Base-by-base conservation (phyloP, 2,329 filamentous ascomycete genomes). In the Ceratocystis ficicola region DNA sequence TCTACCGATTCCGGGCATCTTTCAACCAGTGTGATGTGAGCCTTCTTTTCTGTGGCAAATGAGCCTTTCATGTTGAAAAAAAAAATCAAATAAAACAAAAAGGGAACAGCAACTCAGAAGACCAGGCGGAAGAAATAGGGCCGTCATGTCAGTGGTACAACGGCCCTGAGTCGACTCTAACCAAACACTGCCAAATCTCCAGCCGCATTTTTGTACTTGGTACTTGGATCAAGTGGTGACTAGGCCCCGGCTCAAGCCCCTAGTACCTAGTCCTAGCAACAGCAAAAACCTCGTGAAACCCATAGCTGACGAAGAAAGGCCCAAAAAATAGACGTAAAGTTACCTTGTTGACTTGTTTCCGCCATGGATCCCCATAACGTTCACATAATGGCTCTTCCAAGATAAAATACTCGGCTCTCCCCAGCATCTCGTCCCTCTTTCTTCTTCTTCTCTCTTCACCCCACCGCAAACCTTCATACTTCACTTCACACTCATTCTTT, bases 401-500 rank as follows among this genome's bases (percentile, higher is more conserved):
- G 62, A 67, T 67, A 67, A 61, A 67, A 67, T 62, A 44, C 32
- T 44, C 48, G 62, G 20, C 41, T 25, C 59, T n/a, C 22, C 62
- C 30, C 52, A 12, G 5, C 46, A 44, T 63, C 41, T 59, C 32
- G 12, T 61, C 25, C 61, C 62, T 52, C 22, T n/a, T 61, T 20
- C 61, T 44, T 50, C 61, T 44, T 50, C 61, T 67, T 44, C 63
- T 52, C 50, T 60, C 60, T 50, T 44, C 65, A 22, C 44, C 32
- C 50, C 60, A 44, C 65, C 48, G 50, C 22, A 48, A 65, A 46
- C 32, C 22, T 52, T 48, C 46, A 52, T 63, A 63, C 57, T 68
- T 64, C 64, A 63, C 48, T 66, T 68, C 62, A 59, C 52, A 62
- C 67, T 66, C 55, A 22, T 59, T 55, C 46, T 57, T 60, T 64